Percentiles rank a stretch among this genome's conserved stretches.
Evolutionary conservation across 2,329 filamentous ascomycete species (phyloP).

Genomic region (Phialophora verrucosa): DNA sequence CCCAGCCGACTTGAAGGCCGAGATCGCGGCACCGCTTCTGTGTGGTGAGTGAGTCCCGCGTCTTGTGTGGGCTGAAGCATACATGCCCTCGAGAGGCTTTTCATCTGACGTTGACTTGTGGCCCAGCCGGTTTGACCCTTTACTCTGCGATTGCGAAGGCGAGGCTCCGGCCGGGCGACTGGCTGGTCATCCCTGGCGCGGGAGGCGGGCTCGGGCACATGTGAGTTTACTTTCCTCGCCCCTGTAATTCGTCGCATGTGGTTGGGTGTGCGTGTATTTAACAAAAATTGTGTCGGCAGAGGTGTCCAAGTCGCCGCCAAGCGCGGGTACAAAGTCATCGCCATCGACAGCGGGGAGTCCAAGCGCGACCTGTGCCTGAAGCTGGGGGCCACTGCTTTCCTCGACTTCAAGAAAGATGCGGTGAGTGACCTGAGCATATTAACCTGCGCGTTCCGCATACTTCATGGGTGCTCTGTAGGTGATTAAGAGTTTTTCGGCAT

Average conservation of each 20-base stretch:
- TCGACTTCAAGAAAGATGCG: conserved; percentile 47
- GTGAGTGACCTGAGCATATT: conserved; percentile 34
- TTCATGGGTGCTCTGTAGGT: no score
- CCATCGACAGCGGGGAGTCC: conserved; percentile 47
- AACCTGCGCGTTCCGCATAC: no score
- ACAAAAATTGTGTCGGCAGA: conserved; percentile 34
- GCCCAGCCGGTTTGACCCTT: conserved; percentile 44
- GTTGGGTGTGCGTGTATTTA: neutral
- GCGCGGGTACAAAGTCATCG: conserved; percentile 47
- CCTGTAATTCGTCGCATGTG: neutral
- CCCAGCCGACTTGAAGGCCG: conserved; percentile 43
- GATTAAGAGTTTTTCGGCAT: neutral
- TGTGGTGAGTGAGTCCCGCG: conserved; percentile 40
- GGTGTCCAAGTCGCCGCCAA: conserved; percentile 48
- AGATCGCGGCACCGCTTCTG: conserved; percentile 46
- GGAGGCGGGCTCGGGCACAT: conserved; percentile 50
- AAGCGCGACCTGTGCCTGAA: conserved; percentile 45
- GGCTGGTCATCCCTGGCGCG: conserved; percentile 46
- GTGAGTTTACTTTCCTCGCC: conserved; percentile 34
- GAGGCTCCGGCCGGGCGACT: conserved; percentile 45
- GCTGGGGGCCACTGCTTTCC: conserved; percentile 44
- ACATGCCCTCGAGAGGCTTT: neutral
- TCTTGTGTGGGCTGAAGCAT: neutral
- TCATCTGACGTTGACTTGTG: conserved; percentile 1
- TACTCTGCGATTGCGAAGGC: conserved; percentile 50